phyloP scores from a whole-genome alignment of 352 stramenopile genomes.

The Blastocystis sp. region DNA sequence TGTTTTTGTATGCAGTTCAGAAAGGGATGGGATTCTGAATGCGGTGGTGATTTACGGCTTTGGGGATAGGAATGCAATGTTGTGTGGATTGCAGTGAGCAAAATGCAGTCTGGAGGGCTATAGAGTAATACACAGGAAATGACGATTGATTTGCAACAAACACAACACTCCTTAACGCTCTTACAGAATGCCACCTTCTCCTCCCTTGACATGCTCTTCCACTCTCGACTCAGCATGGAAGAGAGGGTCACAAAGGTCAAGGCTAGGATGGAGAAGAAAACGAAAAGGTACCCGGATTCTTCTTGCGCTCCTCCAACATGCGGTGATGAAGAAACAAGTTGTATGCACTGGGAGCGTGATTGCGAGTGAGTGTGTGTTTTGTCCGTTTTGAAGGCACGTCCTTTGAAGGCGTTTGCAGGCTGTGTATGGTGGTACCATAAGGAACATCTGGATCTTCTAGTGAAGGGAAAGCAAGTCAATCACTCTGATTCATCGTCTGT shows the following conservation, averaged over 20 bases:
- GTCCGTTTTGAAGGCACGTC: too few species aligned
- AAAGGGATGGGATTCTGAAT: too few species aligned
- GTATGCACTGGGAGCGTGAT: background rate
- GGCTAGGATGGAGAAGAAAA: background rate
- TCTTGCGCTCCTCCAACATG: constrained; percentile 15
- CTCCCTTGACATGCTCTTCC: background rate
- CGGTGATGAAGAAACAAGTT: constrained; percentile 5
- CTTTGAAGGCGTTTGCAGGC: background rate
- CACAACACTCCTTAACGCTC: background rate
- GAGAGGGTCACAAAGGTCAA: background rate
- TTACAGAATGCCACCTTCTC: background rate
- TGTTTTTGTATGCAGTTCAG: too few species aligned
- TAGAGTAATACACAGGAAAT: background rate
- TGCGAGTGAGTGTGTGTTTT: background rate
- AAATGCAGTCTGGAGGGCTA: background rate
- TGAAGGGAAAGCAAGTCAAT: background rate
- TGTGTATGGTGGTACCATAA: too few species aligned
- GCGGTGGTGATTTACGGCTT: too few species aligned
- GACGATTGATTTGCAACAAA: background rate
- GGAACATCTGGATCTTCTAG: background rate
- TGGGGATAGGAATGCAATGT: background rate
- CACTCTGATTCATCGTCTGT: background rate
- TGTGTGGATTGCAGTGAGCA: background rate
- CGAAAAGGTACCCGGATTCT: background rate
- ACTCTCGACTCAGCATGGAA: background rate